phyloP scores from a whole-genome alignment of 2,329 filamentous ascomycete genomes.

The Dothistroma pini region DNA sequence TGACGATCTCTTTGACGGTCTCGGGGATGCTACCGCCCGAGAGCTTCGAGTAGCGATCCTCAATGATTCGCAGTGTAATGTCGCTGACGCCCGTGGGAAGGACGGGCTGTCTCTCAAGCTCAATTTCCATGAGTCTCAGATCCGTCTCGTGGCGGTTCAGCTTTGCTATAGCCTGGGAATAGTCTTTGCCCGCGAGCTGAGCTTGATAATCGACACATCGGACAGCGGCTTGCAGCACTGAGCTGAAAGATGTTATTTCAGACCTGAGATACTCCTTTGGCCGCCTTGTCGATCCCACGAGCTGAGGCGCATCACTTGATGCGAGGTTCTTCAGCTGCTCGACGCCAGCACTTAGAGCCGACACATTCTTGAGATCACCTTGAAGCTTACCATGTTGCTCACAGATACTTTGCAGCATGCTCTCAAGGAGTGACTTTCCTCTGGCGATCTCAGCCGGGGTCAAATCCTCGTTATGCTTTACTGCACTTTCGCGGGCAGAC shows the following conservation, averaged over 20 bases:
- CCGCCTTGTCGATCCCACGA: neutral
- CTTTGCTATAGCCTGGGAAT: constrained; percentile 9
- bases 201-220: constrained; percentile 17
- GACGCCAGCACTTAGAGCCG: constrained; percentile 6
- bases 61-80: no score
- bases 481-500: constrained; percentile 61
- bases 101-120: neutral
- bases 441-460: constrained; percentile 74
- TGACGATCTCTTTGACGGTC: neutral
- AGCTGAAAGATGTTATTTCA: constrained; percentile 7
- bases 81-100: neutral
- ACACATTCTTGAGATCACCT: constrained; percentile 4
- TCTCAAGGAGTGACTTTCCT: constrained; percentile 82
- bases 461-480: constrained; percentile 79
- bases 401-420: constrained; percentile 58
- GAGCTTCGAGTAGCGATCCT: neutral
- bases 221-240: constrained; percentile 9
- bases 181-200: constrained; percentile 17
- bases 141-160: neutral
- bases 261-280: neutral
- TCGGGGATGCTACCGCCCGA: neutral
- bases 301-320: neutral
- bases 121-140: neutral
- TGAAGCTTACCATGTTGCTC: constrained; percentile 19
- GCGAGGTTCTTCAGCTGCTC: constrained; percentile 12